Percentiles rank a stretch among this genome's conserved stretches.
Evolutionary conservation across 306 rosid genomes (phyloP).

Genomic region (Dryas octopetala): DNA sequence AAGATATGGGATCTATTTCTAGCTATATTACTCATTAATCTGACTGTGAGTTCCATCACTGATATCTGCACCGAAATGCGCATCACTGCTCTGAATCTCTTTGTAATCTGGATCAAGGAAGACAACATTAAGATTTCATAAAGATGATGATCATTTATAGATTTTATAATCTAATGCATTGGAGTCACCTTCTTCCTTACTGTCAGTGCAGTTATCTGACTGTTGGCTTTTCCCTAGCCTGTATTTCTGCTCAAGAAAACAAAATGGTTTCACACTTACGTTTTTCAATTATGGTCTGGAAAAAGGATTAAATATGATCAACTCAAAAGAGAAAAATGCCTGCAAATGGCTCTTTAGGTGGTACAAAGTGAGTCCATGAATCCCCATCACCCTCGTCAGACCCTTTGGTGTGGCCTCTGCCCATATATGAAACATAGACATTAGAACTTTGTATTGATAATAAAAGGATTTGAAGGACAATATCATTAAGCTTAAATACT

Average conservation of each 20-base stretch:
- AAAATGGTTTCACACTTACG: conserved; percentile 15
- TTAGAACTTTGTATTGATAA: conserved; percentile 4
- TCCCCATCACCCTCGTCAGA: conserved; percentile 83
- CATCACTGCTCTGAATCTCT: conserved; percentile 55
- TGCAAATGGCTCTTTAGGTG: conserved; percentile 99
- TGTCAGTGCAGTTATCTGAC: conserved; percentile 51
- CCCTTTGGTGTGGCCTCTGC: conserved; percentile 98
- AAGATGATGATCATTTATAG: not conserved
- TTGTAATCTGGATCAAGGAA: conserved; percentile 46
- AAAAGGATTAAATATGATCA: conserved; percentile 20
- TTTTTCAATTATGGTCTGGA: not conserved
- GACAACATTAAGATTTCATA: not conserved
- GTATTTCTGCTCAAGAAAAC: conserved; percentile 58
- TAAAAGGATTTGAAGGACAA: not conserved
- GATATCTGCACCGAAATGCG: conserved; percentile 49
- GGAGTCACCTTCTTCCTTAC: conserved; percentile 62
- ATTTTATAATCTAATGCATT: conserved; percentile 3
- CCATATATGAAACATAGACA: conserved; percentile 21
- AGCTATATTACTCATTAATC: conserved; percentile 64
- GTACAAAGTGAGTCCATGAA: conserved; percentile 89
- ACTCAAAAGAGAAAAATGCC: conserved; percentile 41
- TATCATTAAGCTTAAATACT: conserved; percentile 35
- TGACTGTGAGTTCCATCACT: conserved; percentile 46
- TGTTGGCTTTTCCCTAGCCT: conserved; percentile 81
- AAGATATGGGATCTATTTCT: conserved; percentile 37